phyloP scores from a whole-genome alignment of 306 rosid species.

The Pyrus betulifolia region DNA sequence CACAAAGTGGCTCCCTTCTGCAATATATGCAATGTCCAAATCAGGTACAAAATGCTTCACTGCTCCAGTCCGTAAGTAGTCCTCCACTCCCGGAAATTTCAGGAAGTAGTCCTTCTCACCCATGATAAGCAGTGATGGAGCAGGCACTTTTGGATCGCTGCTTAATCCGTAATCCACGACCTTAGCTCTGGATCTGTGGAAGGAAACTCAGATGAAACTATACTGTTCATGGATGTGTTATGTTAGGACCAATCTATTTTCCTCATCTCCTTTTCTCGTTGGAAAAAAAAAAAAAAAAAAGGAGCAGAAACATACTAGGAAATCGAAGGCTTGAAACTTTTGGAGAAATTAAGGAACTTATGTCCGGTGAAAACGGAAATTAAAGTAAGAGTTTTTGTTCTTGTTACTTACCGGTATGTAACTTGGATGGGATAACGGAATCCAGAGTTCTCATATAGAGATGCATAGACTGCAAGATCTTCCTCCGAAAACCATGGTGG shows the following conservation, averaged over 20 bases:
- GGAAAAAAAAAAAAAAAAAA: too few relatives aligned
- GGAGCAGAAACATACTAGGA: too few relatives aligned
- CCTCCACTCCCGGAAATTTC: conserved; percentile 30
- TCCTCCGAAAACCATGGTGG: conserved; percentile 59
- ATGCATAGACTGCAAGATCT: conserved; percentile 45
- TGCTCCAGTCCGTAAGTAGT: conserved; percentile 28
- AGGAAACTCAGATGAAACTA: neutral
- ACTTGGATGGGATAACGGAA: conserved; percentile 48
- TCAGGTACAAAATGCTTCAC: conserved; percentile 36
- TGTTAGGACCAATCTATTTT: neutral
- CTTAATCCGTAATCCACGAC: conserved; percentile 19
- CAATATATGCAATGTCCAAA: conserved; percentile 30
- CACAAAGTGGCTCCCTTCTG: conserved; percentile 44
- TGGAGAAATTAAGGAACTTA: neutral
- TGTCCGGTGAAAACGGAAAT: neutral
- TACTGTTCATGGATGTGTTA: neutral
- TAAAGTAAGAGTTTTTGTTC: neutral
- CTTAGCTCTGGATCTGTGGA: conserved; percentile 7
- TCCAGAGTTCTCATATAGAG: conserved; percentile 48
- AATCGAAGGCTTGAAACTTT: too few relatives aligned
- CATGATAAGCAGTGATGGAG: conserved; percentile 44
- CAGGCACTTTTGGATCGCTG: conserved; percentile 26
- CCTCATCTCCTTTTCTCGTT: too few relatives aligned
- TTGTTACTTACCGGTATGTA: conserved; percentile 38
- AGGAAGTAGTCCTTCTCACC: conserved; percentile 44